phyloP scores from a whole-genome alignment of 257 asterid genomes.

The Mitragyna speciosa region DNA sequence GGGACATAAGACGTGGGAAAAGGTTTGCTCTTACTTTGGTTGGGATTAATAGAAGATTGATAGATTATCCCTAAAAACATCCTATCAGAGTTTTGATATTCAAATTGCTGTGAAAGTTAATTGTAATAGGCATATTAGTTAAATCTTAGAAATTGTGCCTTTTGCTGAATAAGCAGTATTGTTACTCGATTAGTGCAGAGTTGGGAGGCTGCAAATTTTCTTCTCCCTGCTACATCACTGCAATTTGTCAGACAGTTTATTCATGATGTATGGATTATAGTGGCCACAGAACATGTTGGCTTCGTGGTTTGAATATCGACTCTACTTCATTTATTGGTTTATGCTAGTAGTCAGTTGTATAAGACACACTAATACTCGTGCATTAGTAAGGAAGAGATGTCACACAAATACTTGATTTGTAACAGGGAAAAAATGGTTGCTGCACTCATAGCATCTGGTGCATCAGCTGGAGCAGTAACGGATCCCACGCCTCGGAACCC shows the following conservation, averaged over 20 bases:
- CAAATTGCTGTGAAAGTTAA: background rate
- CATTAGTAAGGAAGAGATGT: background rate
- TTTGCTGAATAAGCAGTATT: background rate
- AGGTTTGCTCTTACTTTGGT: background rate
- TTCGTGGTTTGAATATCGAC: background rate
- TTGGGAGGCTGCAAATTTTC: background rate
- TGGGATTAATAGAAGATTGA: background rate
- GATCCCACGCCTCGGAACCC: constrained; percentile 79
- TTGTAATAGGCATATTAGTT: background rate
- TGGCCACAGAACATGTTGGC: background rate
- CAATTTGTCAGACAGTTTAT: background rate
- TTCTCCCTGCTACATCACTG: background rate
- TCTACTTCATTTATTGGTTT: background rate
- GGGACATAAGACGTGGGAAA: background rate
- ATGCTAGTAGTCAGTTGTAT: background rate
- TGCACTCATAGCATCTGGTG: constrained; percentile 90
- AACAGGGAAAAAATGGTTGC: constrained; percentile 97
- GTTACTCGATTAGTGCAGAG: background rate
- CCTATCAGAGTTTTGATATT: background rate
- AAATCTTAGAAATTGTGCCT: background rate
- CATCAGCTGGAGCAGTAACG: constrained; percentile 89
- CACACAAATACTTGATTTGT: constrained; percentile 15
- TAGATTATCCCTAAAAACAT: background rate
- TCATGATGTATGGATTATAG: background rate
- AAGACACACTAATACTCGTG: background rate